Percentiles rank a stretch among this genome's conserved stretches.
Evolutionary conservation across 2,329 filamentous ascomycete genomes (phyloP).

Genomic region (Aspergillus hortae): DNA sequence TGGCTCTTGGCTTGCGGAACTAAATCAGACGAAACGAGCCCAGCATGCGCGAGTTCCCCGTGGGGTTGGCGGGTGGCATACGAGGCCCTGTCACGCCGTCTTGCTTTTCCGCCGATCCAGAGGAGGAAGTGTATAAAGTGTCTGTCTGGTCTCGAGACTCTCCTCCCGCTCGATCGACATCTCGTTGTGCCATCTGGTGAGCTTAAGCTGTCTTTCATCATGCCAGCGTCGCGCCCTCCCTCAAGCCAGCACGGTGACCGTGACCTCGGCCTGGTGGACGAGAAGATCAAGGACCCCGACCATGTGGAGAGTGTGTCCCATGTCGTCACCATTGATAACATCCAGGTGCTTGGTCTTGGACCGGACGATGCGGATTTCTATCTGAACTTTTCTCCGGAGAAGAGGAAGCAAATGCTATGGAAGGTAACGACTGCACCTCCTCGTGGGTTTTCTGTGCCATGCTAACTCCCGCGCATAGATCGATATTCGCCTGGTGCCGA

Average conservation of each 20-base stretch:
- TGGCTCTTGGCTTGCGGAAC: too few species aligned
- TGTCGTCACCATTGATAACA: slow-evolving; percentile 25
- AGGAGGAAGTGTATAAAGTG: too few species aligned
- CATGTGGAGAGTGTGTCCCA: slow-evolving; percentile 9
- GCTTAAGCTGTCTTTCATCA: neutral
- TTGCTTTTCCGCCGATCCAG: too few species aligned
- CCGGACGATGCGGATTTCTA: slow-evolving; percentile 31
- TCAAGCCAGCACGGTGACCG: neutral
- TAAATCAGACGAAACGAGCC: neutral
- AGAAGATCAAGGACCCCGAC: slow-evolving; percentile 6
- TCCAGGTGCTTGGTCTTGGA: slow-evolving; percentile 27
- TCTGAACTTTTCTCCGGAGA: slow-evolving; percentile 21
- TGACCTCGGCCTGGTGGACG: slow-evolving; percentile 4
- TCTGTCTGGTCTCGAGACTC: too few species aligned
- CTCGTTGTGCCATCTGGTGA: too few species aligned
- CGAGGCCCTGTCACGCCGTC: too few species aligned
- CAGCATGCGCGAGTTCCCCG: too few species aligned
- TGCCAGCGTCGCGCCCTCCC: neutral
- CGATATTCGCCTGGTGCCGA: slow-evolving; percentile 17
- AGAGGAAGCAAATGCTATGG: slow-evolving; percentile 15
- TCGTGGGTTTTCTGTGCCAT: neutral
- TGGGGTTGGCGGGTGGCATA: too few species aligned
- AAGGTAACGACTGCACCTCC: slow-evolving; percentile 8
- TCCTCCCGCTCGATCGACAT: too few species aligned
- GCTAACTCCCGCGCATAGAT: slow-evolving; percentile 3